A percentile compares a stretch with the other conserved stretches of the same genome.
These are phyloP conservation scores for Phalaenopsis aphrodite DNA, from an alignment of 106 monocot species.

Conservation along the genomic window DNA sequence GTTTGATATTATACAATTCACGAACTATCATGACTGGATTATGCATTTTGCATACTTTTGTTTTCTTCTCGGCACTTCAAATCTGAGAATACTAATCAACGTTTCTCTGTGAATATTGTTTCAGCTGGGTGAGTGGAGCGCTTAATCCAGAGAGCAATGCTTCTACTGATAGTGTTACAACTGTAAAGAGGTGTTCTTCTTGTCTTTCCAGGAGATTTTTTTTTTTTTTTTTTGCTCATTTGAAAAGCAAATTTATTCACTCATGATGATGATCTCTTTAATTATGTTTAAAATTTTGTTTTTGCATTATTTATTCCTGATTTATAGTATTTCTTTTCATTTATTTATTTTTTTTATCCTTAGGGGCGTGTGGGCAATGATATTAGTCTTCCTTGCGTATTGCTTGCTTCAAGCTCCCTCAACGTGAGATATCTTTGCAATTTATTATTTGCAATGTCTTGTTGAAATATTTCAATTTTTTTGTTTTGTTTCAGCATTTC, in stretches of 20 bases:
- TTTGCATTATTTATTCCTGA: neutral
- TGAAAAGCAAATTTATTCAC: neutral
- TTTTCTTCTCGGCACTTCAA: neutral
- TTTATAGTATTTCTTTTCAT: neutral
- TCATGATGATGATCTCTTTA: neutral
- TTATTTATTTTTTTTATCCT: neutral
- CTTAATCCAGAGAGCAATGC: conserved; percentile 66
- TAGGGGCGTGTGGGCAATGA: conserved; percentile 59
- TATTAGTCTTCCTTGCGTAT: conserved; percentile 53
- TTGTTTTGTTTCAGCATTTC: neutral
- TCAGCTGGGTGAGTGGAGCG: conserved; percentile 93
- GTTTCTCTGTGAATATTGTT: neutral
- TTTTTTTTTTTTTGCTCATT: neutral
- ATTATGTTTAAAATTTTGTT: neutral
- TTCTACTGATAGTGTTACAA: conserved; percentile 49
- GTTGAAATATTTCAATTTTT: neutral
- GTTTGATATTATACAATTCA: neutral
- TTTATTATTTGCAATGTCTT: neutral
- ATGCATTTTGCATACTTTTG: conserved; percentile 1
- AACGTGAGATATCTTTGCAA: conserved; percentile 30
- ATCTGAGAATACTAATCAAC: neutral
- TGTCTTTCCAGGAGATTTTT: neutral
- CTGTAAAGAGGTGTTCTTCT: conserved; percentile 68
- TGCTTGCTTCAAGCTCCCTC: conserved; percentile 67
- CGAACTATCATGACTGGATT: neutral